phyloP scores from a whole-genome alignment of 495 filamentous ascomycete species.

The Aspergillus saccharolyticus region DNA sequence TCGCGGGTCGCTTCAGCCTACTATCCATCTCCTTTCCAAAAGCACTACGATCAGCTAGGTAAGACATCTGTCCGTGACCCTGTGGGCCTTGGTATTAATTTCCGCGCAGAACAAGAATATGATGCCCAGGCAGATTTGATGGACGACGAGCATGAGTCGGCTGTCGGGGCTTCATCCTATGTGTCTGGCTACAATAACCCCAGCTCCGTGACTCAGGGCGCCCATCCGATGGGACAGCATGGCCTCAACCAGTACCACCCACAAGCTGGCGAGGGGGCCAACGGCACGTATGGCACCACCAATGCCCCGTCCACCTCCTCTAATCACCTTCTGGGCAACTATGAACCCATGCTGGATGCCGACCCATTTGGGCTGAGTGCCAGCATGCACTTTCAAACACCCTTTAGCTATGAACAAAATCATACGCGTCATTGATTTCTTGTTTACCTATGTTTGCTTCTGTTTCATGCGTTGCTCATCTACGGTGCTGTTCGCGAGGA shows the following conservation, averaged over 20 bases:
- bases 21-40: slow-evolving; percentile 83
- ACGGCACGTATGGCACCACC: slow-evolving; percentile 48
- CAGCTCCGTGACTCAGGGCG: slow-evolving; percentile 38
- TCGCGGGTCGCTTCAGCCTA: slow-evolving; percentile 49
- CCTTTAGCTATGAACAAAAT: slow-evolving; percentile 71
- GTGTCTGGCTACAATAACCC: slow-evolving; percentile 51
- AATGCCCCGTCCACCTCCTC: slow-evolving; percentile 15
- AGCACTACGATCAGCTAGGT: slow-evolving; percentile 96
- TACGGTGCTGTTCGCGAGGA: background rate
- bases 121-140: slow-evolving; percentile 93
- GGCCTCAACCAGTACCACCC: slow-evolving; percentile 34
- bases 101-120: slow-evolving; percentile 91
- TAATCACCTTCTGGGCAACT: slow-evolving; percentile 64
- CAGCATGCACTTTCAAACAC: slow-evolving; percentile 90
- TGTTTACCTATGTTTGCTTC: slow-evolving; percentile 1
- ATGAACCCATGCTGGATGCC: slow-evolving; percentile 76
- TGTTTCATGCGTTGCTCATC: background rate
- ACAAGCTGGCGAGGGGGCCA: slow-evolving; percentile 34
- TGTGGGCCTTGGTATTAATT: slow-evolving; percentile 6
- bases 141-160: slow-evolving; percentile 75
- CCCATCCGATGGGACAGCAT: slow-evolving; percentile 32
- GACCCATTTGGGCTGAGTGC: slow-evolving; percentile 88
- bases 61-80: slow-evolving; percentile 61
- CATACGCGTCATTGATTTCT: slow-evolving; percentile 33
- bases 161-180: slow-evolving; percentile 63